These are phyloP conservation scores for Phytophthora capsici DNA, from an alignment of 352 stramenopile genomes.

Conservation along the genomic window DNA sequence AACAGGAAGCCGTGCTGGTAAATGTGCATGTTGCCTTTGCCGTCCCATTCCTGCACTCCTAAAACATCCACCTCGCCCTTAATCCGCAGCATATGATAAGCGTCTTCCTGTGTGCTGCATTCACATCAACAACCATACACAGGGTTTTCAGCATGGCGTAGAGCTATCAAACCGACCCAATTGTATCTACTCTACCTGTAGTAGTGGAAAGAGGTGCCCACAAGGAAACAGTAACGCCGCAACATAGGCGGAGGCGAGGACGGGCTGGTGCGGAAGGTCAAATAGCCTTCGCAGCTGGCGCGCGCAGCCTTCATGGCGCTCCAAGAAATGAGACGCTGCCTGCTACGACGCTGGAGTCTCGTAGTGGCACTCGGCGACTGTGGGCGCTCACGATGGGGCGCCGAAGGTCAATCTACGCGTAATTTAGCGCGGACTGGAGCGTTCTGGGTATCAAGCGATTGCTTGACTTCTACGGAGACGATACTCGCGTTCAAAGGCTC, in stretches of 20 bases:
- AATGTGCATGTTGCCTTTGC: constrained; percentile 93
- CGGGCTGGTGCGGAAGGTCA: constrained; percentile 87
- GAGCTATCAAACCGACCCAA: constrained; percentile 5
- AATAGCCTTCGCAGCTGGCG: constrained; percentile 84
- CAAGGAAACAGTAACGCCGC: constrained; percentile 87
- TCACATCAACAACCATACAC: constrained; percentile 5
- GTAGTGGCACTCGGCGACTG: constrained; percentile 24
- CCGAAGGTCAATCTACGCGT: constrained; percentile 13
- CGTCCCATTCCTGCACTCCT: constrained; percentile 91
- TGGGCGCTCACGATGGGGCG: constrained; percentile 9
- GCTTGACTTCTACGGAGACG: constrained; percentile 10
- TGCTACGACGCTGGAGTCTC: constrained; percentile 26
- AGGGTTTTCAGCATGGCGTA: background rate
- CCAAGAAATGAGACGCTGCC: constrained; percentile 42
- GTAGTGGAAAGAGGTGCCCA: constrained; percentile 89
- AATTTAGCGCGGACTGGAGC: constrained; percentile 3
- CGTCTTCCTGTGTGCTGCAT: constrained; percentile 87
- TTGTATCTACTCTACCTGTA: constrained; percentile 51
- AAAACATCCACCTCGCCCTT: constrained; percentile 90
- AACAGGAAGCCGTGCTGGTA: constrained; percentile 91
- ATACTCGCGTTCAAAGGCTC: constrained; percentile 10
- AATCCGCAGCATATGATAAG: constrained; percentile 88
- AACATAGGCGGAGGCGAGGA: constrained; percentile 88
- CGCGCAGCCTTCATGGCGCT: constrained; percentile 82
- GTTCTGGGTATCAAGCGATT: constrained; percentile 5